Percentiles rank a stretch among this genome's conserved stretches.
phyloP scores from a whole-genome alignment of 2,329 filamentous ascomycete species.

The Microascus cirrosus region DNA sequence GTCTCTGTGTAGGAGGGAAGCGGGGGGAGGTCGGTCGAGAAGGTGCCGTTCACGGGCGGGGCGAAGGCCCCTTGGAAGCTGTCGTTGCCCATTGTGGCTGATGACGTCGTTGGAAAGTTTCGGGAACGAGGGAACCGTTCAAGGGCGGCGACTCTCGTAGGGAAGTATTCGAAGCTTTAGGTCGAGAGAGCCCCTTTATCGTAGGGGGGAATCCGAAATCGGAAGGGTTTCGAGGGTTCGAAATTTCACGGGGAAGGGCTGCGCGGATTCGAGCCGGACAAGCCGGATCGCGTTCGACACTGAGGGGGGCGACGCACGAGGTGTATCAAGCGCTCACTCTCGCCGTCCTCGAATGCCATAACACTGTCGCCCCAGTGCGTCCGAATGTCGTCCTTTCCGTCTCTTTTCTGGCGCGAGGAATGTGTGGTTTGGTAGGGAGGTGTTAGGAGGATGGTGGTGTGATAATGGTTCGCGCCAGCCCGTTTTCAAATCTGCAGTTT shows the following conservation, averaged over 20 bases:
- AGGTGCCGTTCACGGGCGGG: slow-evolving; percentile 40
- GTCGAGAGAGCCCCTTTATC: not conserved
- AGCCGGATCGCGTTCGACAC: not conserved
- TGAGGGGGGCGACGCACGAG: not conserved
- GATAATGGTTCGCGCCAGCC: not conserved
- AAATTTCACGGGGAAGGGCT: not conserved
- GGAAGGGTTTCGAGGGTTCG: not conserved
- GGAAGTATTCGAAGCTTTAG: not conserved
- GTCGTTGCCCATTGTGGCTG: slow-evolving; percentile 26
- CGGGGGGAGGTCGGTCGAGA: slow-evolving; percentile 53
- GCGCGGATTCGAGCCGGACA: not conserved
- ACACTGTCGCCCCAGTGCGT: not conserved
- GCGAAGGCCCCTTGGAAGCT: slow-evolving; percentile 15
- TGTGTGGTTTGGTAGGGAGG: not conserved
- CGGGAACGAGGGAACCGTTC: not conserved
- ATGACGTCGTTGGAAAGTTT: not conserved
- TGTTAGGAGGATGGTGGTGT: not conserved
- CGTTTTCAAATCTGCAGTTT: not conserved
- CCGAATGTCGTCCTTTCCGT: not conserved
- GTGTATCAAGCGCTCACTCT: not conserved
- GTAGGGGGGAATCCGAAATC: not conserved
- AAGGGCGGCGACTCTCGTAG: not conserved
- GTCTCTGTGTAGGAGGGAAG: slow-evolving; percentile 71
- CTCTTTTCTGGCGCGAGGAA: not conserved
- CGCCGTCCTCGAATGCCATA: not conserved